Percentiles rank a stretch among this genome's conserved stretches.
phyloP scores from a whole-genome alignment of 352 stramenopile genomes.

The Phytophthora boehmeriae region DNA sequence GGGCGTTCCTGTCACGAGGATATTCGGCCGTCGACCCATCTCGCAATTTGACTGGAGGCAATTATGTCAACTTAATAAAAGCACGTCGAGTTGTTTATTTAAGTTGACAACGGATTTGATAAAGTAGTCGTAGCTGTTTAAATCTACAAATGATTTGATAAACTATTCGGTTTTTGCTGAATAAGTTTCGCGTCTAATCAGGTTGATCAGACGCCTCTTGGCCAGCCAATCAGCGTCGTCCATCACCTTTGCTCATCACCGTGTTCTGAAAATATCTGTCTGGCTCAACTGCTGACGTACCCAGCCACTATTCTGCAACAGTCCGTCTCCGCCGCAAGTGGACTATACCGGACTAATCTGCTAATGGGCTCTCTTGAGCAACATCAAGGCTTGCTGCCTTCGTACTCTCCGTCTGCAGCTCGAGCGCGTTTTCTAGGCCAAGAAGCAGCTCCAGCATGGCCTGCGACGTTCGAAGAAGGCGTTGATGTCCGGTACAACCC shows the following conservation, averaged over 20 bases:
- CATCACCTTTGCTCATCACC: not conserved
- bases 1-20: conserved; percentile 98
- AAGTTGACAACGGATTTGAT: too few species aligned
- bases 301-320: conserved; percentile 17
- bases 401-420: conserved; percentile 63
- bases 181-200: not conserved
- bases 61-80: not conserved
- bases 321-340: not conserved
- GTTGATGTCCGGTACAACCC: conserved; percentile 51
- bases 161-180: too few species aligned
- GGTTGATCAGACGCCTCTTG: not conserved
- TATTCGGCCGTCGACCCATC: conserved; percentile 90
- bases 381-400: conserved; percentile 55
- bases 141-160: too few species aligned
- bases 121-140: too few species aligned
- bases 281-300: not conserved
- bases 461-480: conserved; percentile 76
- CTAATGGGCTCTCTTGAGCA: conserved; percentile 30
- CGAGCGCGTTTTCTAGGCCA: conserved; percentile 38
- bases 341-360: not conserved
- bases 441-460: conserved; percentile 53
- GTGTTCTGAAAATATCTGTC: not conserved
- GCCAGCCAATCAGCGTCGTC: not conserved
- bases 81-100: not conserved
- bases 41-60: conserved; percentile 23